phyloP scores from a whole-genome alignment of 164 flowering plant species.

The Nelumbo lutea region DNA sequence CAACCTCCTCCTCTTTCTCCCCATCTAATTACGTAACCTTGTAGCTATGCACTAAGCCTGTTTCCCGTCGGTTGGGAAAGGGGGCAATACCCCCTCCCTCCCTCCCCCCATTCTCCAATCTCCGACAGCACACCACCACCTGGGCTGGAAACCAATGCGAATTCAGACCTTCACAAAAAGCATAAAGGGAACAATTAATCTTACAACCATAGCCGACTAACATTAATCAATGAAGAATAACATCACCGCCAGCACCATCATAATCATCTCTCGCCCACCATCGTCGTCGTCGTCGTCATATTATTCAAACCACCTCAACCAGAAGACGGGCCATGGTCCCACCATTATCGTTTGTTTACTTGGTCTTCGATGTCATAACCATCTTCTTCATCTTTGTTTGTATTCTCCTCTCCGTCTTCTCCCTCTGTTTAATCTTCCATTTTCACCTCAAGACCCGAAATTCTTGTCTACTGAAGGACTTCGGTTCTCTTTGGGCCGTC shows the following conservation, averaged over 20 bases:
- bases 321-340: constrained; percentile 11
- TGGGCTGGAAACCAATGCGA: not conserved
- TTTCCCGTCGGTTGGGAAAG: not conserved
- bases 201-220: no score
- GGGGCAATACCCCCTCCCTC: not conserved
- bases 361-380: constrained; percentile 32
- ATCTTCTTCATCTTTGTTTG: constrained; percentile 23
- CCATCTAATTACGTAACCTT: not conserved
- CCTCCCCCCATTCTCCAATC: not conserved
- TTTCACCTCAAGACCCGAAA: constrained; percentile 37
- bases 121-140: not conserved
- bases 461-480: constrained; percentile 31
- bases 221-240: not conserved
- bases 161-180: not conserved
- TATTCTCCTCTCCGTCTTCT: constrained; percentile 43
- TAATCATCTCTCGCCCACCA: not conserved
- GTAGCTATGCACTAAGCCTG: not conserved
- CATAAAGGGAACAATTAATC: no score
- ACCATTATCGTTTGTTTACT: constrained; percentile 11
- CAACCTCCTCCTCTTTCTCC: no score
- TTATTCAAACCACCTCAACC: no score
- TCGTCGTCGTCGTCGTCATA: not conserved
- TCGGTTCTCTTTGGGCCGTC: constrained; percentile 59
- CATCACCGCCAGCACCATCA: no score
- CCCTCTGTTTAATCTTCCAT: constrained; percentile 43